phyloP scores from a whole-genome alignment of 176 grass and related monocot genomes.

The Microstegium vimineum region DNA sequence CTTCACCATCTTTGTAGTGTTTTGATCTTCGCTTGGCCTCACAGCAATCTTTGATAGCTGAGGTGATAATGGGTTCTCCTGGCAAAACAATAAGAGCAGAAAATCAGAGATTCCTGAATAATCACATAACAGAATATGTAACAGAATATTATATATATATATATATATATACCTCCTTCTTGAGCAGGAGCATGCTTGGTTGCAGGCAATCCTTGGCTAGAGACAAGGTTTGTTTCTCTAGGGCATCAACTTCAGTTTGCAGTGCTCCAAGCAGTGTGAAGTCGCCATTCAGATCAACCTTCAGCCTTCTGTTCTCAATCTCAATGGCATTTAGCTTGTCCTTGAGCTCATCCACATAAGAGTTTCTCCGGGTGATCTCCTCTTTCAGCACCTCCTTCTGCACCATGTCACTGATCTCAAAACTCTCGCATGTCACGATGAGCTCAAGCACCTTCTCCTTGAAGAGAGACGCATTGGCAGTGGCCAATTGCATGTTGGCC shows the following conservation, averaged over 20 bases:
- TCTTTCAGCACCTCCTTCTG: constrained; percentile 80
- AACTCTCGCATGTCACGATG: constrained; percentile 64
- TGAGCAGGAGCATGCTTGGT: constrained; percentile 48
- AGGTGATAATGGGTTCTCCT: constrained; percentile 55
- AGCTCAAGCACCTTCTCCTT: constrained; percentile 84
- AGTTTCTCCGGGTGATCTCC: constrained; percentile 69
- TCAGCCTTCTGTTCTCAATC: constrained; percentile 75
- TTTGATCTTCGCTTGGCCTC: constrained; percentile 39
- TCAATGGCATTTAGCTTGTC: constrained; percentile 69
- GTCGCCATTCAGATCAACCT: constrained; percentile 66
- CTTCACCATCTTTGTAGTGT: constrained; percentile 35
- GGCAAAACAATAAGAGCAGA: constrained; percentile 4
- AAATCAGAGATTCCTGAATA: background rate
- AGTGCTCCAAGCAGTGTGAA: constrained; percentile 58
- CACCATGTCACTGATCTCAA: constrained; percentile 77
- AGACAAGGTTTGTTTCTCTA: constrained; percentile 63
- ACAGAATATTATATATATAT: constrained; percentile 20
- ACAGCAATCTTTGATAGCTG: constrained; percentile 52
- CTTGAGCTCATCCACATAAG: constrained; percentile 61
- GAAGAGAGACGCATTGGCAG: constrained; percentile 66
- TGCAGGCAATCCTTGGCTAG: constrained; percentile 53
- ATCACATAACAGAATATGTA: background rate
- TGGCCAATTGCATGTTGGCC: constrained; percentile 63
- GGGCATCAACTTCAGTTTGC: constrained; percentile 60
- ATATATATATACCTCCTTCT: constrained; percentile 57